Evolutionary conservation across 768 basidiomycete species (phyloP), one percentile per base, ranked within the genome.

Genomic region (Chalciporus sphaerocephalus): DNA sequence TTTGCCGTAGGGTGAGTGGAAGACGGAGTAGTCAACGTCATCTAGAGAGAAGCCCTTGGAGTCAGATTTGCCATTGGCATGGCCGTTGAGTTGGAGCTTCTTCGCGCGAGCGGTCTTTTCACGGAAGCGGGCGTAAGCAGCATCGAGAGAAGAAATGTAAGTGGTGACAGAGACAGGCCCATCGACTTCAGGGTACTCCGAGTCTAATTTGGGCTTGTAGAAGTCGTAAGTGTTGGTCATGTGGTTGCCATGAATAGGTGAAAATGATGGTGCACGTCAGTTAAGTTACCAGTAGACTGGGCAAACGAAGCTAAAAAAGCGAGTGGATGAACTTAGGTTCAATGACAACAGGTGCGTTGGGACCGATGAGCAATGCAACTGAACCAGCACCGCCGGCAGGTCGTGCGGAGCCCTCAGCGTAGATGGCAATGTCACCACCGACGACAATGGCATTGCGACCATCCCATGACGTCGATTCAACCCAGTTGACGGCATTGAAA

Each of bases 151-250:
- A 48, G 88, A 85, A 58, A 94, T 84, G 73, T 99, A 99, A 34
- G 91, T 92, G 42, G 90, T 88, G 48, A 96, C 88, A 7, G 96
- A 95, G 36, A 95, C 85, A 5, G 95, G 96, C 2, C 96, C 96
- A 62, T 99, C 95, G 39, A 99, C 95, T 58, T 90, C 88, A 49
- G 96, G 96, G 67, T 93, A 95, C 67, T 94, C 92, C 17, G 92
- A 94, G 44, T 86, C 83, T 17, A 98, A 83, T 57, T 91, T 85
- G 38, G 96, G 96, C 75, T 99, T 99, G 85, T 96, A 99, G 69
- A 97, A 98, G 71, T 99, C 96, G 69, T 95, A 97, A 0, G 86
- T 91, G 74, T 99, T 95, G 51, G 87, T 86, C 88, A 98, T 97
- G 74, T 93, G 90, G 40, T 84, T 92, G 20, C 94, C 95, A 69